Percentiles rank a stretch among this genome's conserved stretches.
phyloP scores from a whole-genome alignment of 2,329 filamentous ascomycete genomes.

The Aschersonia sp. region DNA sequence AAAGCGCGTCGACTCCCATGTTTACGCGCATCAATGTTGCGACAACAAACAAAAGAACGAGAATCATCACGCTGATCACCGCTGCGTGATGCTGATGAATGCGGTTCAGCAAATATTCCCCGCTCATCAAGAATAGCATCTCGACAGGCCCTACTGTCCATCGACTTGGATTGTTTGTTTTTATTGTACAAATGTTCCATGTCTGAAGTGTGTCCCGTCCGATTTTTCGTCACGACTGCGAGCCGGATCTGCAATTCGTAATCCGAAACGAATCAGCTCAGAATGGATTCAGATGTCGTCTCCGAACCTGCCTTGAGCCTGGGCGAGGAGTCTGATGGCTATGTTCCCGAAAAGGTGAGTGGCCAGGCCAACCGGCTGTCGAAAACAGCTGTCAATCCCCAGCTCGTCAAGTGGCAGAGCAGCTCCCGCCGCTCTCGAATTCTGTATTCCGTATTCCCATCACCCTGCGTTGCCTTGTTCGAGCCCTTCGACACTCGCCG shows the following conservation, averaged over 20 bases:
- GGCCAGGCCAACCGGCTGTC: not conserved
- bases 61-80: not conserved
- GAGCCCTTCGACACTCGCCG: too few relatives aligned
- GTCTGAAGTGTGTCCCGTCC: not conserved
- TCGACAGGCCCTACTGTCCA: not conserved
- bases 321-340: conserved; percentile 27
- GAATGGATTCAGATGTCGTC: conserved; percentile 43
- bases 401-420: not conserved
- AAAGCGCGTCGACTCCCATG: not conserved
- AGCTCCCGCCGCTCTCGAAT: not conserved
- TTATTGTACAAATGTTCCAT: conserved; percentile 11
- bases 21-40: conserved; percentile 5
- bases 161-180: not conserved
- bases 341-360: conserved; percentile 21
- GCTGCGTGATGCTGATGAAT: not conserved
- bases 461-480: too few relatives aligned
- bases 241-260: too few relatives aligned
- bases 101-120: not conserved
- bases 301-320: conserved; percentile 33
- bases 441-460: not conserved
- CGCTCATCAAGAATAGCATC: too few relatives aligned
- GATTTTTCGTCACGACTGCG: not conserved
- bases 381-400: not conserved
- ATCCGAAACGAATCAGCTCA: conserved; percentile 7
- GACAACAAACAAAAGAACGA: conserved; percentile 13